These are phyloP conservation scores for Aspergillus nomiae DNA, from an alignment of 2,329 filamentous ascomycete genomes.

Conservation along the genomic window DNA sequence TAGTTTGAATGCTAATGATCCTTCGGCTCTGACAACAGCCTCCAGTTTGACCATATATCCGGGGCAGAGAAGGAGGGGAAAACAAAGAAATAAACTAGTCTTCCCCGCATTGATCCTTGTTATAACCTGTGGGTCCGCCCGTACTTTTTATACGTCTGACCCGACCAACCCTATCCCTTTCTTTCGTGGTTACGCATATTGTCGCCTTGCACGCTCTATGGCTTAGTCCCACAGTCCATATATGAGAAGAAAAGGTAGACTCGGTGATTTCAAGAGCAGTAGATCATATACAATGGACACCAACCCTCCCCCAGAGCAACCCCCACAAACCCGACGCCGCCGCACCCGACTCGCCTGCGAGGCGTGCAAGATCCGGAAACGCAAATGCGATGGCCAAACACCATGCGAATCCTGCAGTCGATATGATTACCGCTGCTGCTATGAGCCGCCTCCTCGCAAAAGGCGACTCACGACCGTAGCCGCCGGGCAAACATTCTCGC, in stretches of 20 bases:
- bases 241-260: not conserved
- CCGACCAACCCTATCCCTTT: not conserved
- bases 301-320: not conserved
- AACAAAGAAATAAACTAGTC: not conserved
- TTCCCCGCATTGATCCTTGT: not conserved
- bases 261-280: not conserved
- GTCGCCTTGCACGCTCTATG: not conserved
- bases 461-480: not conserved
- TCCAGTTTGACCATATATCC: not conserved
- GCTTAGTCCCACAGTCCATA: not conserved
- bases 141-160: not conserved
- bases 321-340: not conserved
- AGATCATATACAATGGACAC: not conserved
- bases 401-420: conserved; percentile 3
- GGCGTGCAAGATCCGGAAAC: conserved; percentile 7
- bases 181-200: not conserved
- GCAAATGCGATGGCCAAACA: conserved; percentile 11
- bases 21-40: not conserved
- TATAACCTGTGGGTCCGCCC: not conserved
- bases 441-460: not conserved
- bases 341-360: conserved; percentile 13
- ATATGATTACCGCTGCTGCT: not conserved
- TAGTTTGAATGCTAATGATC: not conserved
- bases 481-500: not conserved
- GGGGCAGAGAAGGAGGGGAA: not conserved